phyloP scores from a whole-genome alignment of 768 basidiomycete species.

The Pleurotus citrinopileatus region DNA sequence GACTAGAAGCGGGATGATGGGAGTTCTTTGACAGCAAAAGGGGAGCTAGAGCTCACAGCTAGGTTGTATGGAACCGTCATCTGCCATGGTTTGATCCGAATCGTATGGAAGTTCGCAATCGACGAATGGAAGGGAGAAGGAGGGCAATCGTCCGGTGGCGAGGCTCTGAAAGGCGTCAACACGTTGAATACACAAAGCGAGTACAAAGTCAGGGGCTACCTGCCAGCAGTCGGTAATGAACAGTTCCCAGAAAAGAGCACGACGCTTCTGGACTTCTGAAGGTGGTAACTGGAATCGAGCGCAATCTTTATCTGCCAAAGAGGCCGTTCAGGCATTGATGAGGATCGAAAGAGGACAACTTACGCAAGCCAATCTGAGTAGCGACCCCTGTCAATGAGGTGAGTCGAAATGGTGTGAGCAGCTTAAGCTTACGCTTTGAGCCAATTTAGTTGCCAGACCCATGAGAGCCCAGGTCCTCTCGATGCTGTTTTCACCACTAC shows the following conservation, averaged over 20 bases:
- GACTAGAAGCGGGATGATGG: conserved; percentile 33
- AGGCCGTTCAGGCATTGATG: background rate
- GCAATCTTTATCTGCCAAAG: conserved; percentile 59
- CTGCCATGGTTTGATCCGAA: conserved; percentile 52
- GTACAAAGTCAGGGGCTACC: conserved; percentile 31
- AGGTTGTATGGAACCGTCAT: conserved; percentile 53
- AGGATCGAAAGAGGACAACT: conserved; percentile 22
- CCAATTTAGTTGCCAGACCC: conserved; percentile 61
- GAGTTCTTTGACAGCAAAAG: conserved; percentile 2
- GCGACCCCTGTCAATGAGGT: conserved; percentile 8
- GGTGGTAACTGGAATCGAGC: conserved; percentile 64
- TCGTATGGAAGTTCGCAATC: conserved; percentile 69
- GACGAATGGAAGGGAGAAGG: conserved; percentile 69
- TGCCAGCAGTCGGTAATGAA: conserved; percentile 77
- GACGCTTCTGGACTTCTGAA: conserved; percentile 67
- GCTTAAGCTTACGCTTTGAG: conserved; percentile 63
- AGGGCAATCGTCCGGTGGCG: conserved; percentile 66
- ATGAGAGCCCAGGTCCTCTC: conserved; percentile 67
- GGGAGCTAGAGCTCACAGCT: conserved; percentile 46
- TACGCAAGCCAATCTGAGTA: conserved; percentile 64
- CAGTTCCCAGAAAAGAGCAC: conserved; percentile 70
- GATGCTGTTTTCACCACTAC: conserved; percentile 66
- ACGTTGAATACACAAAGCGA: conserved; percentile 1
- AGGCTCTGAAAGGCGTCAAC: conserved; percentile 42
- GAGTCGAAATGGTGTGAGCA: too few relatives aligned